Percentiles rank a stretch among this genome's conserved stretches.
Conservation (phyloP, 2,329 filamentous ascomycete genomes). For the Drechmeria coniospora region DNA sequence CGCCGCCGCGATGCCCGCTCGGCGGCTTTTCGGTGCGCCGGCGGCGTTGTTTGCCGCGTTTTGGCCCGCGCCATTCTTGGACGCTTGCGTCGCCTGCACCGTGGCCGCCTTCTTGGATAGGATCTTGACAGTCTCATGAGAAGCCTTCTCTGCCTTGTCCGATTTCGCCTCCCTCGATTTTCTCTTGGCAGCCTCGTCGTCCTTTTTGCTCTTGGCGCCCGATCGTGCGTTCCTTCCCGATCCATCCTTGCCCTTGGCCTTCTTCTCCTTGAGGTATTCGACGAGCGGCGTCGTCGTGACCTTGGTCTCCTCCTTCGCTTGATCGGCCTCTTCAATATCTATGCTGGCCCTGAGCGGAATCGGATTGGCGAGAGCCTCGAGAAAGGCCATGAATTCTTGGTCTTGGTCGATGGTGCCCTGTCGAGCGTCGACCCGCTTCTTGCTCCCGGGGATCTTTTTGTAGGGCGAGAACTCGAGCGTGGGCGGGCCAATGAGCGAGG, state of each 20-base stretch:
- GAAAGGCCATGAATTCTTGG: conserved; percentile 84
- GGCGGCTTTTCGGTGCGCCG: conserved; percentile 36
- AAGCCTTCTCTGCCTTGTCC: conserved; percentile 33
- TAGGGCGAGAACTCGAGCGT: conserved; percentile 70
- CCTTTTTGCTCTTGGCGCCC: conserved; percentile 30
- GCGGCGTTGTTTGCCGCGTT: conserved; percentile 13
- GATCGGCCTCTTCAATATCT: conserved; percentile 26
- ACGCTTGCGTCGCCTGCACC: conserved; percentile 31
- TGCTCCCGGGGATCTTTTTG: conserved; percentile 63
- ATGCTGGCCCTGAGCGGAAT: conserved; percentile 26
- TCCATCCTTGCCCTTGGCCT: conserved; percentile 56
- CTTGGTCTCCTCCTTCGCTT: conserved; percentile 37
- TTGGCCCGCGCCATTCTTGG: conserved; percentile 26
- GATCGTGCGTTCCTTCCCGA: conserved; percentile 29
- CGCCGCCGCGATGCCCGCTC: conserved; percentile 46
- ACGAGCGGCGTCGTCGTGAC: conserved; percentile 76
- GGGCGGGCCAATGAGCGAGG: conserved; percentile 63
- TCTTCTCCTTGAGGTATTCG: conserved; percentile 82
- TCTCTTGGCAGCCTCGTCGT: conserved; percentile 42
- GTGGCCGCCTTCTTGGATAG: conserved; percentile 42
- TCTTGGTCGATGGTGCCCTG: conserved; percentile 96
- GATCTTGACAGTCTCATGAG: conserved; percentile 47
- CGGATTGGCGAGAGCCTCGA: conserved; percentile 71
- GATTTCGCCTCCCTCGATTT: conserved; percentile 47
- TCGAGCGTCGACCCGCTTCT: conserved; percentile 63